Base-by-base conservation (phyloP, 2,329 filamentous ascomycete species). In the Sclerotinia subarctica region DNA sequence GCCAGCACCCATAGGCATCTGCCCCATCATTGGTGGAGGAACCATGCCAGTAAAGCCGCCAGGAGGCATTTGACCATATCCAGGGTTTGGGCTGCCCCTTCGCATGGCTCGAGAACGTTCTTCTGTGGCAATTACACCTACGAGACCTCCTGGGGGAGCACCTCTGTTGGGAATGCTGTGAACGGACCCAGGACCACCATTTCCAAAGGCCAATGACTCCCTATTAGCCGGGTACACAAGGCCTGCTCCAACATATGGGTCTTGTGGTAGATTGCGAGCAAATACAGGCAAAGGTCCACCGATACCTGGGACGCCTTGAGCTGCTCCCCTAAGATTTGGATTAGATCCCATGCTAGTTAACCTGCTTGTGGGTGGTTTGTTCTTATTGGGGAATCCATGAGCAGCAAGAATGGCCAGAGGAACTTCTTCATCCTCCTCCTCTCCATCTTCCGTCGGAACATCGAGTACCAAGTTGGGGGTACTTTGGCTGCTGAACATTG, bases 71-170 rank as follows among this genome's bases (percentile, higher is more conserved):
- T 78, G 77, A 42, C 77, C 76, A 68, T 71, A 77, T 81, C 83
- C 78, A 71, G 87, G 78, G 69, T 90, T 91, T 4, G 92, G 91
- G 74, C 90, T 95, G 46, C 91, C 92, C 75, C 93, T 84, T 73
- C 93, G 85, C 82, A 92, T 83, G 42, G 92, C 92, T 72, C 89
- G 86, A 52, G 90, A 90, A 59, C 92, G 86, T 78, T 96, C 93
- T 79, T 96, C 93, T 64, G 83, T 90, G 46, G 92, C 92, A 79
- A 97, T 97, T 11, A 97, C 92, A 13, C 93, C 93, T 26, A 97
- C 90, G 15, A 97, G 83, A 15, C 93, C 93, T 53, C 91, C 92
- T 0, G 90, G 90, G 21, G 90, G 90, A 7, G 84, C 76, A 38
- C 70, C 71, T 68, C 72, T 70, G 15, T 71, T 60, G 8, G 70